Evolutionary conservation across 768 basidiomycete genomes (phyloP), one percentile per base, ranked within the genome.

Genomic region (Pleurotus djamor): DNA sequence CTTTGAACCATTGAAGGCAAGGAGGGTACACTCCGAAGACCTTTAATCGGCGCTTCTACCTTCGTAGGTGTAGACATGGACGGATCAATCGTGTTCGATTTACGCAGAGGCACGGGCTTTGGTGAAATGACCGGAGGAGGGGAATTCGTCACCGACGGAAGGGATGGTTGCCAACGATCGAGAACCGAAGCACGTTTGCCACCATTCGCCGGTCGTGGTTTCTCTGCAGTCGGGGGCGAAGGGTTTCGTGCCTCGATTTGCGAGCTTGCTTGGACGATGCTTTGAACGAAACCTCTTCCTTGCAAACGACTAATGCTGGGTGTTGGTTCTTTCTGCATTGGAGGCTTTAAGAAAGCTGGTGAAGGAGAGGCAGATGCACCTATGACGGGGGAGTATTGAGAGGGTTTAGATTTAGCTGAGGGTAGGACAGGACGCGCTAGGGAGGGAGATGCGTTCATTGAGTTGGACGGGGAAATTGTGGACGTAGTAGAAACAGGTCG

Each of bases 261-360:
- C 14, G 81, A 75, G 64, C 84, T 91, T 49, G 80, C 87, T 71
- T 88, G 86, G 36, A 94, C 88, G 76, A 92, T 85, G 62, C 81
- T 91, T 70, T 91, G 88, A 2, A 94, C 92, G 67, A 94, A 93
- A 4, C 92, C 92, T 43, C 92, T 85, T 16, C 92, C 92, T 66
- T 93, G 87, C 14, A 94, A 72, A 60, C 91, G 77, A 61, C 89
- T 93, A 35, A 94, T 83, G 68, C 90, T 92, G 0, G 92, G 92
- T 1, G 91, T 91, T 3, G 83, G 83, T 48, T 91, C 91, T 68
- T 92, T 93, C 54, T 78, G 70, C 3, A 79, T 67, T 7, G 83
- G 73, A 2, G 77, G 74, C 48, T 83, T 85, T 32, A 86, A 73
- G 67, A 91, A 88, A 4, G 82, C 83, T 14, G 84, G 81, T 4